A percentile compares a stretch with the other conserved stretches of the same genome.
phyloP scores from a whole-genome alignment of 257 asterid genomes.

The Solanum corneliomulleri region DNA sequence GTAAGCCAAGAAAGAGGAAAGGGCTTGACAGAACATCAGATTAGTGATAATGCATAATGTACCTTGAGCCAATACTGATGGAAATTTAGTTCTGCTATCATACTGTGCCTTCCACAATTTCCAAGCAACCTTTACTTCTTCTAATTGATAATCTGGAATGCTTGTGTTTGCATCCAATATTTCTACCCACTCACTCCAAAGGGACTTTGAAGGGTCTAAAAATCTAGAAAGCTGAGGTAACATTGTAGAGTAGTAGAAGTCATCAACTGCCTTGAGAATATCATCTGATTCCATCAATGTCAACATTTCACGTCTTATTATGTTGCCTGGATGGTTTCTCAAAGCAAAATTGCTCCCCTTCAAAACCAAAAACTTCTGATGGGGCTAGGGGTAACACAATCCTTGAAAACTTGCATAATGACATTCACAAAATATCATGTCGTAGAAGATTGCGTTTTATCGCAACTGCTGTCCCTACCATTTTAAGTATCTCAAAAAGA shows the following conservation, averaged over 20 bases:
- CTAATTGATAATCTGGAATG: slow-evolving; percentile 61
- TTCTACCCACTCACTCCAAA: slow-evolving; percentile 81
- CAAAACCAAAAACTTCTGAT: slow-evolving; percentile 67
- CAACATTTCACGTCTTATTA: slow-evolving; percentile 70
- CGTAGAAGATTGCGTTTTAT: slow-evolving; percentile 68
- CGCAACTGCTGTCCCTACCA: slow-evolving; percentile 87
- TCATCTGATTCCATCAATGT: slow-evolving; percentile 72
- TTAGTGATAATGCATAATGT: neutral
- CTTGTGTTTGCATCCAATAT: slow-evolving; percentile 52
- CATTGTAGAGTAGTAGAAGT: slow-evolving; percentile 51
- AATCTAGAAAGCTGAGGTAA: slow-evolving; percentile 54
- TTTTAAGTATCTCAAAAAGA: slow-evolving; percentile 66
- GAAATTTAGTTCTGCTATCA: slow-evolving; percentile 19
- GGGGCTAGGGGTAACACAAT: slow-evolving; percentile 84
- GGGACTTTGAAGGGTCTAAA: slow-evolving; percentile 48
- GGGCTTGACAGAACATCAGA: neutral
- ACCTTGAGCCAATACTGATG: slow-evolving; percentile 14
- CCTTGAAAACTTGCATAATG: slow-evolving; percentile 74
- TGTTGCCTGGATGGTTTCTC: slow-evolving; percentile 61
- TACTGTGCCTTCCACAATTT: slow-evolving; percentile 40
- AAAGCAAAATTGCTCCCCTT: slow-evolving; percentile 60
- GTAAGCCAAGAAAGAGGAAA: neutral
- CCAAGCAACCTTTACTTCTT: slow-evolving; percentile 62
- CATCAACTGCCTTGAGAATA: slow-evolving; percentile 47
- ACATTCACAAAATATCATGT: slow-evolving; percentile 44